These are phyloP conservation scores for Vitis labrusca DNA, from an alignment of 164 flowering plant genomes.

Conservation along the genomic window DNA sequence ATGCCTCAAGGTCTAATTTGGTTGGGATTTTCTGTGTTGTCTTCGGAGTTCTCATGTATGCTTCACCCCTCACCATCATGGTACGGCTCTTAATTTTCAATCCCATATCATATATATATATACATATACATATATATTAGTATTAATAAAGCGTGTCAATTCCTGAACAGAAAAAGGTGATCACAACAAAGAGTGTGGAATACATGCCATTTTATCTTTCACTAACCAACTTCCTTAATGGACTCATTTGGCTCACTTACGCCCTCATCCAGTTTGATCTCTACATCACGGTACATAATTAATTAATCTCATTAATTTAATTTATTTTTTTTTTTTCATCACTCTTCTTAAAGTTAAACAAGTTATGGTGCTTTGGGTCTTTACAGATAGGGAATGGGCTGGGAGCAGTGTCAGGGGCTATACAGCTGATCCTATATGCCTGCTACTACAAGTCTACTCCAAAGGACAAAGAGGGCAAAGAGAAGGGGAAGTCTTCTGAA, in stretches of 20 bases:
- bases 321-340: neutral
- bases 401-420: constrained; percentile 43
- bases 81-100: constrained; percentile 24
- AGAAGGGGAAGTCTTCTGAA: constrained; percentile 17
- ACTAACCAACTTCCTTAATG: constrained; percentile 44
- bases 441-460: constrained; percentile 23
- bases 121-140: too few relatives aligned
- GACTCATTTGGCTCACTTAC: constrained; percentile 50
- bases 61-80: constrained; percentile 53
- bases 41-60: constrained; percentile 62
- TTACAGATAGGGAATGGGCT: constrained; percentile 58
- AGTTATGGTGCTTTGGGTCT: neutral
- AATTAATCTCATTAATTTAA: neutral
- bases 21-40: constrained; percentile 55
- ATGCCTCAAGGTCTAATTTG: constrained; percentile 28
- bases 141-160: neutral
- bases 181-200: constrained; percentile 67
- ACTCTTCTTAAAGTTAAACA: neutral
- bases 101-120: neutral
- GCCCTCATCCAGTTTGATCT: constrained; percentile 57
- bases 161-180: constrained; percentile 51
- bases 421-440: constrained; percentile 41
- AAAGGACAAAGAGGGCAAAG: neutral
- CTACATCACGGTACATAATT: constrained; percentile 44
- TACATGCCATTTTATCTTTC: constrained; percentile 67